Conservation (phyloP, 2,329 filamentous ascomycete species). For the Xylariaceae sp. region DNA sequence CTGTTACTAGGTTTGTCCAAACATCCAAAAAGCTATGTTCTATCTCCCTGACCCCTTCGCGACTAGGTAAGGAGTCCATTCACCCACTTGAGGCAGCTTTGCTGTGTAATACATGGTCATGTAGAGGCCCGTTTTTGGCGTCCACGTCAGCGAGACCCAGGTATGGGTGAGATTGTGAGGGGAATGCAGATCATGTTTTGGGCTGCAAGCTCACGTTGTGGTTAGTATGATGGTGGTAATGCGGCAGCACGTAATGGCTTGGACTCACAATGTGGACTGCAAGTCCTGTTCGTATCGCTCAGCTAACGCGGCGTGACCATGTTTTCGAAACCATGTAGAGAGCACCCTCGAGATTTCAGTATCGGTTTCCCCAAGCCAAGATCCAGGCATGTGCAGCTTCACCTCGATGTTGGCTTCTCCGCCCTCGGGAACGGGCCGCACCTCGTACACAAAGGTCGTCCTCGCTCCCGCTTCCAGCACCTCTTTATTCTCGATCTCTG, state of each 20-base stretch:
- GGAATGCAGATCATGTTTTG: constrained; percentile 5
- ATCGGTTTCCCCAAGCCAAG: constrained; percentile 14
- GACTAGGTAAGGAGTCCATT: too few relatives aligned
- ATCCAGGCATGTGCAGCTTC: constrained; percentile 15
- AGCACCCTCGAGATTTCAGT: constrained; percentile 1
- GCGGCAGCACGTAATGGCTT: not conserved
- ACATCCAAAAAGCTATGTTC: too few relatives aligned
- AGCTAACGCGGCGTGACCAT: constrained; percentile 14
- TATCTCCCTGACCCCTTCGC: too few relatives aligned
- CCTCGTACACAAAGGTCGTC: constrained; percentile 9
- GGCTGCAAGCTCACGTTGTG: not conserved
- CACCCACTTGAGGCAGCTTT: too few relatives aligned
- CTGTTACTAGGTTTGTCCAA: too few relatives aligned
- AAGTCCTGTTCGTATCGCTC: constrained; percentile 13
- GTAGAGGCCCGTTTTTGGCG: constrained; percentile 18
- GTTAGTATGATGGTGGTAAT: not conserved
- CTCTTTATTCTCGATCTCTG: not conserved
- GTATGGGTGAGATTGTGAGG: constrained; percentile 9
- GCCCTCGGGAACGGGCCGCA: not conserved
- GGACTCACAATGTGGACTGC: constrained; percentile 15
- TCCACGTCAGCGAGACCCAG: constrained; percentile 15
- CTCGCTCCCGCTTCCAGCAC: not conserved
- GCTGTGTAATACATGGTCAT: constrained; percentile 25
- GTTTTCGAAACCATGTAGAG: constrained; percentile 11
- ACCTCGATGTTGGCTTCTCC: constrained; percentile 12